phyloP scores from a whole-genome alignment of 2,329 filamentous ascomycete species.

The Akanthomyces uredinophilus region DNA sequence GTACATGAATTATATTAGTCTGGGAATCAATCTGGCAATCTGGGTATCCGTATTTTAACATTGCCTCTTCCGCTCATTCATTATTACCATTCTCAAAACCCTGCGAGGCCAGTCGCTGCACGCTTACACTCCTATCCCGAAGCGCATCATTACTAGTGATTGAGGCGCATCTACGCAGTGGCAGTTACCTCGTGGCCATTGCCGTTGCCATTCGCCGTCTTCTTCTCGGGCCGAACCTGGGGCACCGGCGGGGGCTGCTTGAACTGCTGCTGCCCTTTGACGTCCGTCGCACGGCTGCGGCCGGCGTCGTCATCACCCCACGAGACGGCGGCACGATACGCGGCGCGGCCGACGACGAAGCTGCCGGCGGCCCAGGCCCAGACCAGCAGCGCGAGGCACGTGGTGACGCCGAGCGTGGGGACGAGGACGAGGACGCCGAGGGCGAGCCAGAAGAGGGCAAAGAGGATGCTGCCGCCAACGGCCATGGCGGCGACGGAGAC shows the following conservation, averaged over 20 bases:
- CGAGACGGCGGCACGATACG: constrained; percentile 35
- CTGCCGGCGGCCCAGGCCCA: constrained; percentile 63
- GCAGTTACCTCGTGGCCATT: neutral
- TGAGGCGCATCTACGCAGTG: neutral
- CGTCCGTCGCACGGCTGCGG: neutral
- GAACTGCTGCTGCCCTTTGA: neutral
- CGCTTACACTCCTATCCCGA: neutral
- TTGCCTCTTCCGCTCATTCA: neutral
- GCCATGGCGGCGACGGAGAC: constrained; percentile 58
- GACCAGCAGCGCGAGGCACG: constrained; percentile 54
- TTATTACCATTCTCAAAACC: neutral
- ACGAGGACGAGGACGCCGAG: constrained; percentile 63
- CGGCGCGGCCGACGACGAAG: constrained; percentile 46
- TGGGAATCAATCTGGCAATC: neutral
- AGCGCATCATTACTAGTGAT: too few species aligned
- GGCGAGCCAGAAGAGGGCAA: constrained; percentile 63
- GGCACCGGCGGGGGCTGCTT: constrained; percentile 5
- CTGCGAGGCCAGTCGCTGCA: too few species aligned
- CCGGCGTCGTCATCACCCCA: neutral
- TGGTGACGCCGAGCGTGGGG: constrained; percentile 63
- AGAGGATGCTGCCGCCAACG: constrained; percentile 55
- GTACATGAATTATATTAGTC: neutral
- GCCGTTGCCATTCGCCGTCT: neutral
- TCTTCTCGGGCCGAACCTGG: constrained; percentile 6
- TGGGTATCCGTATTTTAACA: neutral